These are phyloP conservation scores for Rutstroemia sp. DNA, from an alignment of 2,329 filamentous ascomycete genomes.

Conservation along the genomic window DNA sequence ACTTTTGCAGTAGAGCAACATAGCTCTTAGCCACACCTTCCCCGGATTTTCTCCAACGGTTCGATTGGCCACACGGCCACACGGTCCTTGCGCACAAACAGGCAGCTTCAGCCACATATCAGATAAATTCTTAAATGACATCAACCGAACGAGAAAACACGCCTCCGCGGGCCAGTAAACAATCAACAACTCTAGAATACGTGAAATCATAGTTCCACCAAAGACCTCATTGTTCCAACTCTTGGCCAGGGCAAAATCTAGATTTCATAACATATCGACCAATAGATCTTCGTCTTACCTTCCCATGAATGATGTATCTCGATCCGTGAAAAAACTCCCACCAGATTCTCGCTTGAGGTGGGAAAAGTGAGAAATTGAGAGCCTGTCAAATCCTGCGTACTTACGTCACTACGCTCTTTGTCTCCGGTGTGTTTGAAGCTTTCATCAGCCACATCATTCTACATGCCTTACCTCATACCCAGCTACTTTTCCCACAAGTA, in stretches of 20 bases:
- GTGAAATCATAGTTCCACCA: background rate
- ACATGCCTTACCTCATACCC: background rate
- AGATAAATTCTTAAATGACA: no score
- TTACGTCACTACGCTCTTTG: background rate
- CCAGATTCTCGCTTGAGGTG: no score
- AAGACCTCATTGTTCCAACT: conserved; percentile 1
- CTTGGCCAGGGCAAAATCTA: background rate
- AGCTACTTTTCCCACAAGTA: background rate
- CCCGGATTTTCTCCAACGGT: background rate
- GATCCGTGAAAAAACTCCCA: background rate
- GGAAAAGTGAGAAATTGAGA: no score
- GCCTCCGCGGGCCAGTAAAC: no score
- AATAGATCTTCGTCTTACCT: background rate
- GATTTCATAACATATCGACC: background rate
- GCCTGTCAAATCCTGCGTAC: background rate
- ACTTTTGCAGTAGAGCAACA: no score
- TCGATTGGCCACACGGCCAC: no score
- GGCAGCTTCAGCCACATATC: background rate
- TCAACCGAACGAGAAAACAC: no score
- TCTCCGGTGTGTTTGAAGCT: background rate
- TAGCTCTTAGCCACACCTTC: background rate
- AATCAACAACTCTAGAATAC: background rate
- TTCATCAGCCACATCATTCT: background rate
- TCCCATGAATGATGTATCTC: background rate
- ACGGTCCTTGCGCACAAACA: no score